Conservation (phyloP, 805 yeast genomes). For the Blastobotrys attinorum region DNA sequence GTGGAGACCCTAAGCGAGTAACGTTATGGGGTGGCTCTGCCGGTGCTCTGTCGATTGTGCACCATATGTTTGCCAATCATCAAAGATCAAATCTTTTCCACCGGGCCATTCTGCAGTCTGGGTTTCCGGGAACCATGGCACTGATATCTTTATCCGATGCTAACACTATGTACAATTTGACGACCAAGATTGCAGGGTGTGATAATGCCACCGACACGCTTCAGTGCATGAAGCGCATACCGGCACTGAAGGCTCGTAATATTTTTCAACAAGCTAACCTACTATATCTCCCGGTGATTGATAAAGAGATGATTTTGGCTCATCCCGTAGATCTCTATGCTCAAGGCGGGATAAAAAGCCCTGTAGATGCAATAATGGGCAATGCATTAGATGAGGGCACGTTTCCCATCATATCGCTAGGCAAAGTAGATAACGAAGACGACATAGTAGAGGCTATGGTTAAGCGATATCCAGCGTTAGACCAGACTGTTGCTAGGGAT, state of each 20-base stretch:
- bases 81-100: neutral
- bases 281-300: neutral
- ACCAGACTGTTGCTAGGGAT: neutral
- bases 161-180: no score
- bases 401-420: neutral
- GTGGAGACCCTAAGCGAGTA: slow-evolving; percentile 30
- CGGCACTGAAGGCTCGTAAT: neutral
- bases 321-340: neutral
- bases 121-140: neutral
- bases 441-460: neutral
- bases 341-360: neutral
- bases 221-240: neutral
- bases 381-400: neutral
- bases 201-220: neutral
- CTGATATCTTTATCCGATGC: neutral
- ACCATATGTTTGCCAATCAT: slow-evolving; percentile 9
- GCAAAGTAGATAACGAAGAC: neutral
- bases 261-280: neutral
- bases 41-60: slow-evolving; percentile 22
- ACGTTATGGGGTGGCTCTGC: slow-evolving; percentile 35
- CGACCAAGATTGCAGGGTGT: neutral
- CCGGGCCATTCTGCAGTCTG: neutral
- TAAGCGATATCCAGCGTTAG: neutral
- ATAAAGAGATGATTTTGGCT: neutral
- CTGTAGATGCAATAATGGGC: neutral